phyloP scores from a whole-genome alignment of 208 protist species.

The Leishmania tarentolae region DNA sequence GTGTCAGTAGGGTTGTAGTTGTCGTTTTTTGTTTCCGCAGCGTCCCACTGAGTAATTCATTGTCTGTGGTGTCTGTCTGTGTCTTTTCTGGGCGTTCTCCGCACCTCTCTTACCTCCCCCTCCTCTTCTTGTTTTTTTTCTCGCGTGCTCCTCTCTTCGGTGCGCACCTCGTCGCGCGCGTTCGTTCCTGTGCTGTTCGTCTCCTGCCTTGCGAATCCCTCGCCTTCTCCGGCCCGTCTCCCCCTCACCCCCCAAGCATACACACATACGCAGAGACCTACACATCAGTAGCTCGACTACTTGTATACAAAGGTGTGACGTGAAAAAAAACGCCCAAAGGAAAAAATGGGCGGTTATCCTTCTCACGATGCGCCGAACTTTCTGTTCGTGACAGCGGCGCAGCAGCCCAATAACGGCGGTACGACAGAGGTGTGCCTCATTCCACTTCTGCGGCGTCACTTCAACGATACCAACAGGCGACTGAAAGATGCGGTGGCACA shows the following conservation, averaged over 20 bases:
- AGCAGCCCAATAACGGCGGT: constrained; percentile 43
- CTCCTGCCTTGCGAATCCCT: constrained; percentile 4
- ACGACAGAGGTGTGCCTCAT: constrained; percentile 78
- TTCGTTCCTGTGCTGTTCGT: constrained; percentile 10
- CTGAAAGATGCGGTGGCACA: constrained; percentile 64
- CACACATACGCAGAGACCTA: neutral
- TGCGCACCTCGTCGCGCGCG: neutral
- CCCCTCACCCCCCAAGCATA: neutral
- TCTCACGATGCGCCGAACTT: constrained; percentile 85
- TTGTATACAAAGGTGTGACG: neutral
- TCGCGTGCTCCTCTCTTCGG: too few species aligned
- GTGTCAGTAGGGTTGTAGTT: too few species aligned
- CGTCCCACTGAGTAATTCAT: too few species aligned
- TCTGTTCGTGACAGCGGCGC: constrained; percentile 78
- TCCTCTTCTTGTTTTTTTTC: neutral
- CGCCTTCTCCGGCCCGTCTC: neutral
- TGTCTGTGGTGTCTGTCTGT: neutral
- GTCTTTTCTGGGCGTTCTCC: neutral
- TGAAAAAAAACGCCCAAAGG: neutral
- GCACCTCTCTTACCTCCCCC: neutral
- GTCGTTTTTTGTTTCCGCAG: too few species aligned
- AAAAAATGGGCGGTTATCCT: constrained; percentile 80
- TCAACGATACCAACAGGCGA: constrained; percentile 75
- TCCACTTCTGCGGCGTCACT: constrained; percentile 81
- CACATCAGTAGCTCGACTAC: neutral